Evolutionary conservation across 352 stramenopile species (phyloP), one percentile per base, ranked within the genome.

Genomic region (Plasmopara muralis): DNA sequence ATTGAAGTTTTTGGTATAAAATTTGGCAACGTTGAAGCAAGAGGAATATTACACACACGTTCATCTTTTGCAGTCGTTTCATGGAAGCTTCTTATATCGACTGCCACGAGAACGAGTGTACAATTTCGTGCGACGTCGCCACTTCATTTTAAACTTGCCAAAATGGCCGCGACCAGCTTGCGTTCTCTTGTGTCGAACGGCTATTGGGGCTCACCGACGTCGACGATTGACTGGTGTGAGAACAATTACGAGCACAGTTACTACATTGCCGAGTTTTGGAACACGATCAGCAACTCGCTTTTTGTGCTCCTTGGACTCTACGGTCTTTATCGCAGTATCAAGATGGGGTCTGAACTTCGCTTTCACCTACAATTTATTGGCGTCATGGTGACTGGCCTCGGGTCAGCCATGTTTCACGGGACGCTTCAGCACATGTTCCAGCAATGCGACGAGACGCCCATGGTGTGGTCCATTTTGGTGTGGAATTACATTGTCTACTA

Each of bases 241-340:
- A 53, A 44, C 58, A 91, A 95, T 62, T 95, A 95, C 55, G 52
- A 85, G 56, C 55, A 83, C 64, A 86, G 66, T 54, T 73, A 61
- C 55, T 93, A 89, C 54, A 62, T 95, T 33, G 84, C 84, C 53
- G 84, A 95, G 72, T 91, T 89, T 63, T 93, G 83, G 81, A 95
- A 95, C 66, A 92, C 83, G 4, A 42, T 89, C 44, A 90, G 79
- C 68, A 92, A 90, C 43, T 57, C 87, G 47, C 60, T 87, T 8
- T 93, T 93, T 50, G 66, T 93, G 13, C 9, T 91, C 7, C 57
- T 89, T 8, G 81, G 83, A 5, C 65, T 88, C 47, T 91, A 89
- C 37, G 84, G 83, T 0, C 69, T 95, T 31, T 66, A 60, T 48
- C 77, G 76, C 18, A 77, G 69, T 33, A 60, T 87, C 31, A 76